Evolutionary conservation across 2,329 filamentous ascomycete genomes (phyloP).

Genomic region (Sclerotinia subarctica): DNA sequence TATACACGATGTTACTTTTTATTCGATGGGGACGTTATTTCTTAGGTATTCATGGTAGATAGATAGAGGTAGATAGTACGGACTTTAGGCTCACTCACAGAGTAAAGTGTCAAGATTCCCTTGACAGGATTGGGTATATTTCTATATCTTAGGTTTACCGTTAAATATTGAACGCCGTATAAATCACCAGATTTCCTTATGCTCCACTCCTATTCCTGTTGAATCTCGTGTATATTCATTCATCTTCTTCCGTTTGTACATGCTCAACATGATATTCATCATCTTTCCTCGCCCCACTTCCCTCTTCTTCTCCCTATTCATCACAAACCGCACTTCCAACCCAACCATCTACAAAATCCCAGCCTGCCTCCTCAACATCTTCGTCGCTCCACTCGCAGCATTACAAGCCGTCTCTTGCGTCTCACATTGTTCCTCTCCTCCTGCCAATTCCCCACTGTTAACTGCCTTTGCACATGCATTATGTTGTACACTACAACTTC

Average conservation of each 20-base stretch:
- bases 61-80: too few species aligned
- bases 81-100: too few species aligned
- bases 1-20: too few species aligned
- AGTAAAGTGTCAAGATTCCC: background rate
- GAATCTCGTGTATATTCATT: background rate
- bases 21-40: too few species aligned
- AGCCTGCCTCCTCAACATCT: background rate
- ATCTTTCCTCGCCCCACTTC: background rate
- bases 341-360: background rate
- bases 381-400: constrained; percentile 13
- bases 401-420: constrained; percentile 46
- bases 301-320: background rate
- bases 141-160: background rate
- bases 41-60: too few species aligned
- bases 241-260: background rate
- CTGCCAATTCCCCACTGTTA: constrained; percentile 47
- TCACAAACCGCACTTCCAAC: too few species aligned
- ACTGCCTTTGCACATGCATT: constrained; percentile 46
- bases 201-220: background rate
- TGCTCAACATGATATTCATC: background rate
- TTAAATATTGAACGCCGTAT: background rate
- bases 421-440: constrained; percentile 51
- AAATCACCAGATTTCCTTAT: too few species aligned
- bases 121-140: background rate
- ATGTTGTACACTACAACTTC: constrained; percentile 53